A percentile compares a stretch with the other conserved stretches of the same genome.
These are phyloP conservation scores for Castanea sativa DNA, from an alignment of 306 rosid species.

Conservation along the genomic window DNA sequence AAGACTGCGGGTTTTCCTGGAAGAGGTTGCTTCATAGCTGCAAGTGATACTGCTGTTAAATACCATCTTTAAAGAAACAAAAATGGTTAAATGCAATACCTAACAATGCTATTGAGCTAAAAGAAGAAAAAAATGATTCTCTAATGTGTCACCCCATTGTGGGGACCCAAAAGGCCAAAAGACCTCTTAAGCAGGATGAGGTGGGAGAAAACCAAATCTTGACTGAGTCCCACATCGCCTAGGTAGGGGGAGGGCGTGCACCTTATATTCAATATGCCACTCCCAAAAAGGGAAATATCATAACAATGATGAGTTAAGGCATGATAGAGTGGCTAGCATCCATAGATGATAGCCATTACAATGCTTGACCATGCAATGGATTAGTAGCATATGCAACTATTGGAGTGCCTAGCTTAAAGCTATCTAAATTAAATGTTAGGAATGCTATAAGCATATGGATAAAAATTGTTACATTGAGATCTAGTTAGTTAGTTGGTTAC, in stretches of 20 bases:
- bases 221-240: too few relatives aligned
- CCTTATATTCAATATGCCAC: too few relatives aligned
- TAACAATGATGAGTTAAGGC: too few relatives aligned
- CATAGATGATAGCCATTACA: not conserved
- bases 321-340: not conserved
- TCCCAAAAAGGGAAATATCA: too few relatives aligned
- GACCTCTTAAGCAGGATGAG: too few relatives aligned
- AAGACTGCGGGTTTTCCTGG: constrained; percentile 80
- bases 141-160: not conserved
- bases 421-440: not conserved
- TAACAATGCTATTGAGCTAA: not conserved
- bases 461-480: too few relatives aligned
- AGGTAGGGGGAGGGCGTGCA: too few relatives aligned
- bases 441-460: too few relatives aligned
- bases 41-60: constrained; percentile 17
- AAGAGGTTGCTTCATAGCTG: constrained; percentile 89
- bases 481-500: too few relatives aligned
- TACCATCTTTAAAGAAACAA: not conserved
- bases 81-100: not conserved
- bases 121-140: not conserved
- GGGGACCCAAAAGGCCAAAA: too few relatives aligned
- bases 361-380: not conserved
- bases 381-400: not conserved
- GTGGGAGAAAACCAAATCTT: too few relatives aligned
- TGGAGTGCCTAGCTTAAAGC: not conserved